Evolutionary conservation across 2,329 filamentous ascomycete genomes (phyloP).

Genomic region (Diaporthe capsici): DNA sequence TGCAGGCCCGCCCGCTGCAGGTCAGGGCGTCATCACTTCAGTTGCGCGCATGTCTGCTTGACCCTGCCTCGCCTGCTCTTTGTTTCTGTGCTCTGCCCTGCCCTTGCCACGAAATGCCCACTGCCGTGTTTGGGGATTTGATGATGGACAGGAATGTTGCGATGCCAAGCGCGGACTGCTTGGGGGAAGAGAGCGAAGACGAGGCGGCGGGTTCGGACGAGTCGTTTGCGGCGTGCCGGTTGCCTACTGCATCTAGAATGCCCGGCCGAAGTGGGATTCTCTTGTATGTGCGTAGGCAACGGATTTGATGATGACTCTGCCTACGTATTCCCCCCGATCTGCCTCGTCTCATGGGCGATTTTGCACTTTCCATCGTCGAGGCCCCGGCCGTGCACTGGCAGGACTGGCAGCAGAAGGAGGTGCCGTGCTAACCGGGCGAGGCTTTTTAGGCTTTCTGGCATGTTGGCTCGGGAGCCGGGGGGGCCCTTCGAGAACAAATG

Average conservation of each 20-base stretch:
- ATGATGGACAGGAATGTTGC: neutral
- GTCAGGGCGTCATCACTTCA: slow-evolving; percentile 22
- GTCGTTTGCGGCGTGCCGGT: neutral
- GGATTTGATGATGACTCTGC: neutral
- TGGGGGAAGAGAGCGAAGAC: neutral
- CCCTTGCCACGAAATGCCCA: neutral
- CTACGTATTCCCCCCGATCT: neutral
- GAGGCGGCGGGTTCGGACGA: slow-evolving; percentile 13
- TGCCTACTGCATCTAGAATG: neutral
- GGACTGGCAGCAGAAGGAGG: neutral
- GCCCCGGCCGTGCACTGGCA: neutral
- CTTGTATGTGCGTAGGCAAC: too few species aligned
- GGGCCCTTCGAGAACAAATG: neutral
- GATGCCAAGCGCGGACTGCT: neutral
- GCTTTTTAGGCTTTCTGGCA: neutral
- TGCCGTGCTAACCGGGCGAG: slow-evolving; percentile 16
- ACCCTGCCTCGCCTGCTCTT: too few species aligned
- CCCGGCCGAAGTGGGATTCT: neutral
- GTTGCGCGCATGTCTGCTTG: neutral
- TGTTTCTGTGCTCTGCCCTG: neutral
- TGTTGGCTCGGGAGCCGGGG: neutral
- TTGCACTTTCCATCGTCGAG: neutral
- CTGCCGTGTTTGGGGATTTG: neutral
- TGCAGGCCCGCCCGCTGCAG: neutral
- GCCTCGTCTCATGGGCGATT: slow-evolving; percentile 2